Percentiles rank a stretch among this genome's conserved stretches.
These are phyloP conservation scores for Cytospora schulzeri DNA, from an alignment of 2,329 filamentous ascomycete genomes.

Conservation along the genomic window DNA sequence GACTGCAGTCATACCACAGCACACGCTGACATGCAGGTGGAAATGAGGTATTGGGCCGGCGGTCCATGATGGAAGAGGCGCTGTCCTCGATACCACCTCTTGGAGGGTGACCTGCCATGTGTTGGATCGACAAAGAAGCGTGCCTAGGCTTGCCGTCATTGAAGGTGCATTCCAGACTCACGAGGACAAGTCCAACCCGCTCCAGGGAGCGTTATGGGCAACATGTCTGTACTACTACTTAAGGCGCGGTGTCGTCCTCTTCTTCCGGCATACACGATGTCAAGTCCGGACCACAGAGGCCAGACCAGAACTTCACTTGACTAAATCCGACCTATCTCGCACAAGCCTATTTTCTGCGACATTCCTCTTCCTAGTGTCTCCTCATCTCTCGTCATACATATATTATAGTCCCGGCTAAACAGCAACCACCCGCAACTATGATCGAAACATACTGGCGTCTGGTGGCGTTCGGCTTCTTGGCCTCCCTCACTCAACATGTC, in stretches of 20 bases:
- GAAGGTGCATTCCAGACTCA: slow-evolving; percentile 17
- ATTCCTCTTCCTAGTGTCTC: not conserved
- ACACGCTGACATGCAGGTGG: slow-evolving; percentile 19
- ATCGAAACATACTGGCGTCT: slow-evolving; percentile 13
- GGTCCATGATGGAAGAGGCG: slow-evolving; percentile 12
- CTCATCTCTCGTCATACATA: not conserved
- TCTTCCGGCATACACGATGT: slow-evolving; percentile 11
- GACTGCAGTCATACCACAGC: slow-evolving; percentile 17
- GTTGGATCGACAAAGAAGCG: slow-evolving; percentile 16
- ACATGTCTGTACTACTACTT: slow-evolving; percentile 18
- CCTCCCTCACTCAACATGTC: slow-evolving; percentile 13
- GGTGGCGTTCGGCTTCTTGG: slow-evolving; percentile 17
- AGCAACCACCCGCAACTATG: not conserved
- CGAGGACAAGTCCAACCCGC: slow-evolving; percentile 20
- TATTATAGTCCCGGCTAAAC: not conserved
- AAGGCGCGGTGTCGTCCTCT: slow-evolving; percentile 18
- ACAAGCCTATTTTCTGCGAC: slow-evolving; percentile 6
- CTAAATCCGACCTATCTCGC: slow-evolving; percentile 2
- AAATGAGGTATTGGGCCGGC: slow-evolving; percentile 2
- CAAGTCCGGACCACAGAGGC: slow-evolving; percentile 1
- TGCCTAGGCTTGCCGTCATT: slow-evolving; percentile 22
- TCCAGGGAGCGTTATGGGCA: not conserved
- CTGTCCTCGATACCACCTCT: slow-evolving; percentile 11
- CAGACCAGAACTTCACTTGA: not conserved
- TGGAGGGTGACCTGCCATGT: slow-evolving; percentile 10